Evolutionary conservation across 169 alveolate genomes (phyloP).

Genomic region (Plasmodium vivax): DNA sequence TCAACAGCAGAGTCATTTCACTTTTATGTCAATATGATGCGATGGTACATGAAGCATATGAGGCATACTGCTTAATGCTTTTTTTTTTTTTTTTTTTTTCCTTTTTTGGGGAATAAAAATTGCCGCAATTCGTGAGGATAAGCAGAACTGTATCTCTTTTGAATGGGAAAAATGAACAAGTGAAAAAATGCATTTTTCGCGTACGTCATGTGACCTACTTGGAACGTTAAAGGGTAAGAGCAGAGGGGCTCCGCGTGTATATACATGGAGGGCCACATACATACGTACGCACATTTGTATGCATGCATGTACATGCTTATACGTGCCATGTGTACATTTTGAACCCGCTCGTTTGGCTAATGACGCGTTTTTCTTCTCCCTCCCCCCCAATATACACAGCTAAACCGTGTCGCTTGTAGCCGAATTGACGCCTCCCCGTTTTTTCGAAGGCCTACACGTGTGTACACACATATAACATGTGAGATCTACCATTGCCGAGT

Average conservation of each 20-base stretch:
- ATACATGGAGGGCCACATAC: background rate
- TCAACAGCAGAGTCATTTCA: background rate
- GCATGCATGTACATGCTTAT: background rate
- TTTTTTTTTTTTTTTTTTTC: background rate
- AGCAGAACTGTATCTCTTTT: background rate
- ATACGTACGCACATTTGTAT: background rate
- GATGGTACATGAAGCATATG: background rate
- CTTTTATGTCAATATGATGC: background rate
- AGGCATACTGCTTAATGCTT: background rate
- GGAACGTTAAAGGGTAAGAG: background rate
- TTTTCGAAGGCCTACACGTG: background rate
- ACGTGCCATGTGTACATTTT: background rate
- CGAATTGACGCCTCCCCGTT: background rate
- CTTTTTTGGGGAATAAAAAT: background rate
- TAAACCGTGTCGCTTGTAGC: background rate
- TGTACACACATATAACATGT: background rate
- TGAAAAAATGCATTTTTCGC: background rate
- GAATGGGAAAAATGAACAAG: background rate
- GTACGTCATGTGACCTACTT: background rate
- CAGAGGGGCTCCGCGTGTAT: background rate
- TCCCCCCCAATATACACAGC: background rate
- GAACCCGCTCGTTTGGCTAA: background rate
- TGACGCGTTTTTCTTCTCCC: background rate
- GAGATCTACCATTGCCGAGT: background rate
- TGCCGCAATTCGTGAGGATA: background rate